Evolutionary conservation across 768 basidiomycete genomes (phyloP).

Genomic region (Hebeloma cylindrosporum): DNA sequence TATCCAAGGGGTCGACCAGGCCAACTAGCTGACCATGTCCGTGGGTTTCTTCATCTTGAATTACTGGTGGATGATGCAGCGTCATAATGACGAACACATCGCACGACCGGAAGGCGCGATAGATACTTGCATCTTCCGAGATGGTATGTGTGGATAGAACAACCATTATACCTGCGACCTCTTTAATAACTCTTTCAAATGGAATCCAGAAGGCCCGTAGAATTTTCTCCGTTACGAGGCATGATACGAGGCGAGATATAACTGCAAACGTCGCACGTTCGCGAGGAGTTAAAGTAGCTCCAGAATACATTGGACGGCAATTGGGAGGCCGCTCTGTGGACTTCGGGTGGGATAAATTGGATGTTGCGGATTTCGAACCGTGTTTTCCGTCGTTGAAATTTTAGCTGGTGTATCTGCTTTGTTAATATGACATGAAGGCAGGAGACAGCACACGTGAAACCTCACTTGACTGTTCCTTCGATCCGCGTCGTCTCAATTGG

Average conservation of each 20-base stretch:
- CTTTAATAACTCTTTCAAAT: conserved; percentile 33
- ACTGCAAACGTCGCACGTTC: conserved; percentile 51
- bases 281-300: conserved; percentile 38
- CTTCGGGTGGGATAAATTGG: background rate
- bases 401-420: too few species aligned
- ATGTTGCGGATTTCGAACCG: background rate
- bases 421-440: too few species aligned
- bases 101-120: conserved; percentile 28
- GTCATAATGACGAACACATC: conserved; percentile 52
- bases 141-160: conserved; percentile 34
- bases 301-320: conserved; percentile 23
- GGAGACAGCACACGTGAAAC: too few species aligned
- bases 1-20: conserved; percentile 58
- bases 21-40: conserved; percentile 43
- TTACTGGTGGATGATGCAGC: conserved; percentile 45
- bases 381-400: too few species aligned
- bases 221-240: conserved; percentile 57
- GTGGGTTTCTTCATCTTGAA: conserved; percentile 28
- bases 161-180: conserved; percentile 39
- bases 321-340: background rate
- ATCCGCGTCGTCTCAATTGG: too few species aligned
- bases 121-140: conserved; percentile 24
- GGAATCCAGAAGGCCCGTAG: conserved; percentile 50
- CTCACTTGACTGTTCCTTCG: too few species aligned
- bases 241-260: conserved; percentile 50